Evolutionary conservation across 2,329 filamentous ascomycete species (phyloP), one percentile per base, ranked within the genome.

Genomic region (Furcasterigmium furcatum): DNA sequence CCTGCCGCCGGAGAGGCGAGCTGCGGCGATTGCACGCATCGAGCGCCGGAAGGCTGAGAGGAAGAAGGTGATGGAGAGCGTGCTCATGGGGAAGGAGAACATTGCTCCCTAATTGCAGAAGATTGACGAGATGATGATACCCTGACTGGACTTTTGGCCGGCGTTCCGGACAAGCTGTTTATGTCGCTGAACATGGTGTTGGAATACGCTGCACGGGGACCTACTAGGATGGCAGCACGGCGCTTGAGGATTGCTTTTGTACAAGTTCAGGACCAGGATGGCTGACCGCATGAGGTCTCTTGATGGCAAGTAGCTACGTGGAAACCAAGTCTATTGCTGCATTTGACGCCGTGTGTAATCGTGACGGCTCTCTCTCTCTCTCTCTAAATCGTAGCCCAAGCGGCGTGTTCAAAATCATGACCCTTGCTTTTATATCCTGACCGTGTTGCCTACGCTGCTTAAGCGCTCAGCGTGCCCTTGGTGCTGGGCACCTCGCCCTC

Each of bases 401-500:
- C n/a, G n/a, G n/a, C n/a, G n/a, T n/a, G n/a, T n/a, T n/a, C n/a
- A n/a, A n/a, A n/a, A 36, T 36, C 34, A 5, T 16, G 32, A 18
- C 16, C 6, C 30, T 16, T 14, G 30, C 30, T 32, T 32, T 32
- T 16, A 16, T 32, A 14, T 32, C 30, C 30, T n/a, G 18, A 16
- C 16, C 30, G 18, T 32, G 30, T n/a, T n/a, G n/a, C n/a, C n/a
- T n/a, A n/a, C n/a, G n/a, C n/a, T n/a, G n/a, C 35, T 34, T 66
- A 84, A 14, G 79, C 79, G 58, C 73, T 83, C 67, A 96, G 66
- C 27, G 95, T 95, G 10, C 92, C 92, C 79, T 97, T 97, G 9
- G 92, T 97, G 72, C 91, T 96, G 44, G 91, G 88, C 21, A 97
- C 84, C 75, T 99, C 94, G 3, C 90, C 91, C 68, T 95, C 91